Base-by-base conservation (phyloP, 2,329 filamentous ascomycete genomes). In the Cladobotryum protrusum region DNA sequence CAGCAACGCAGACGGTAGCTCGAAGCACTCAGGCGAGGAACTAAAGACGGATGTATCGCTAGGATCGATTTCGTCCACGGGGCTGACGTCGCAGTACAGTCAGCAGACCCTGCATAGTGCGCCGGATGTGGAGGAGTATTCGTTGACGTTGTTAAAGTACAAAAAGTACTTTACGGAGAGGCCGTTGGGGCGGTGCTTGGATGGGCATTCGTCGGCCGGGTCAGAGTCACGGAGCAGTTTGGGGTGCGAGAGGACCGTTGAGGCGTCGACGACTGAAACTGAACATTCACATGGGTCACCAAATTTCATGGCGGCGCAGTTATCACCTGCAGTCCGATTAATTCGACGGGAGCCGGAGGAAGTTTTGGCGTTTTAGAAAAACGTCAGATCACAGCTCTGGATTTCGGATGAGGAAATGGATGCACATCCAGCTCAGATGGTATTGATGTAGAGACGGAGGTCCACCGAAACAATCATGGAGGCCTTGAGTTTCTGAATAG, bases 401-500 rank as follows among this genome's bases (percentile, higher is more conserved):
- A 59, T 67, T 32, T 55, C 62, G 13, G 63, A 68, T 24, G 59
- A 65, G 3, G 64, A 67, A 17, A 18, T 64, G n/a, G 60, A 63
- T 4, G 36, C 24, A 12, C 17, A 40, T 15, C 13, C 13, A 15
- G 24, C 11, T 29, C 24, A 8, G 24, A 29, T n/a, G 17, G 35
- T 5, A 37, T 6, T 5, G 14, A 13, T 7, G 9, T 5, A n/a
- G 17, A 37, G 2, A 37, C 14, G 9, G 5, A 37, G 35, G 24
- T 8, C 11, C 24, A 29, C 24, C 24, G 11, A 29, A 6, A 29
- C 24, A 9, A 29, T 29, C 11, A 29, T 9, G 24, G 6, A 6
- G 11, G 11, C 24, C 20, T 29, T 29, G 7, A 9, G 11, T 29
- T 29, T 29, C 11, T 29, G 6, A 29, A 29, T 29, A 29, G 24